Evolutionary conservation across 352 stramenopile genomes (phyloP).

Genomic region (Sclerospora graminicola): DNA sequence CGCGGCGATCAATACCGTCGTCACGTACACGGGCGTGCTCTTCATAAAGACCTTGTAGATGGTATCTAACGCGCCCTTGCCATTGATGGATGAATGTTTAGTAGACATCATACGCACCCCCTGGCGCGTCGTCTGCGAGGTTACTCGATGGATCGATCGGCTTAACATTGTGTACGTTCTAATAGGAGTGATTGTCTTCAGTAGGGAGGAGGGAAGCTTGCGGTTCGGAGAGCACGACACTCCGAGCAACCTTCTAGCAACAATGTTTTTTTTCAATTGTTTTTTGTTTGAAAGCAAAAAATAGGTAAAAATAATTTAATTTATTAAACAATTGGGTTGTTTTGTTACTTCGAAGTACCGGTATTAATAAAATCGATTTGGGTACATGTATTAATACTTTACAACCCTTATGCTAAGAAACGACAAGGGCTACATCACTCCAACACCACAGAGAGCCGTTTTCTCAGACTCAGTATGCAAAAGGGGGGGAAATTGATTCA

Average conservation of each 20-base stretch:
- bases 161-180: slow-evolving; percentile 37
- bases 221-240: slow-evolving; percentile 7
- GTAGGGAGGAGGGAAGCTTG: slow-evolving; percentile 10
- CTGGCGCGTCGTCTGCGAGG: slow-evolving; percentile 28
- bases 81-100: slow-evolving; percentile 73
- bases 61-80: slow-evolving; percentile 47
- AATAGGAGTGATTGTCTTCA: slow-evolving; percentile 6
- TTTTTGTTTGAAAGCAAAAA: too few relatives aligned
- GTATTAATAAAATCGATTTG: too few relatives aligned
- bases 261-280: too few relatives aligned
- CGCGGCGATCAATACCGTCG: slow-evolving; percentile 56
- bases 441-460: slow-evolving; percentile 20
- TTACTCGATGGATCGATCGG: slow-evolving; percentile 40
- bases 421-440: background rate
- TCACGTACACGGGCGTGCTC: slow-evolving; percentile 73
- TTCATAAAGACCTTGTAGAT: slow-evolving; percentile 79
- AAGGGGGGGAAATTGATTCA: slow-evolving; percentile 18
- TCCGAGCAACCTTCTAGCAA: slow-evolving; percentile 9
- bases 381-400: too few relatives aligned
- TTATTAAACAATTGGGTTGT: too few relatives aligned
- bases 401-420: too few relatives aligned
- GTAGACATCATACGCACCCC: slow-evolving; percentile 37
- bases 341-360: too few relatives aligned
- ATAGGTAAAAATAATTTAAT: too few relatives aligned
- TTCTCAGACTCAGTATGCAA: slow-evolving; percentile 12